Evolutionary conservation across 108 stramenopile genomes (phyloP).

Genomic region (Chaetoceros muelleri): DNA sequence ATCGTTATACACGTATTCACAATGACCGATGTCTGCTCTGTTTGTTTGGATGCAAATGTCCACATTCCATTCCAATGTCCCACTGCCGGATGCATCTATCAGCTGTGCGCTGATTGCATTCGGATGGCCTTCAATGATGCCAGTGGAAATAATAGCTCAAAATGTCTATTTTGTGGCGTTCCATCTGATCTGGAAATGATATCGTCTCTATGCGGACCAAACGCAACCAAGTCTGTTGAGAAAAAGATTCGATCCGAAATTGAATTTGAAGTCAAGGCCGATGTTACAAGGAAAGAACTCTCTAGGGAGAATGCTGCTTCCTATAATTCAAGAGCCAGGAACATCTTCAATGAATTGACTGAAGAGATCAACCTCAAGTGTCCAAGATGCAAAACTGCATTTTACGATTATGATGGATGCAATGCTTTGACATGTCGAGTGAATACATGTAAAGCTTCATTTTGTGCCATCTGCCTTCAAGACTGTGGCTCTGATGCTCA

Average conservation of each 20-base stretch:
- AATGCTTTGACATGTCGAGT: constrained; percentile 26
- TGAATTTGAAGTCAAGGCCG: constrained; percentile 24
- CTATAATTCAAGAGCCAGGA: constrained; percentile 14
- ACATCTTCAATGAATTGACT: constrained; percentile 22
- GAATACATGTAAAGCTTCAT: constrained; percentile 18
- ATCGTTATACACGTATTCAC: background rate
- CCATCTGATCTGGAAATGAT: constrained; percentile 28
- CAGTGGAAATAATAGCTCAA: constrained; percentile 19
- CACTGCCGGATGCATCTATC: constrained; percentile 15
- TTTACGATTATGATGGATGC: constrained; percentile 39
- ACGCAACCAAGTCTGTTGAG: constrained; percentile 30
- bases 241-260: constrained; percentile 20
- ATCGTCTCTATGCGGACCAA: constrained; percentile 22
- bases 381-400: constrained; percentile 24
- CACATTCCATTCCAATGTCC: background rate
- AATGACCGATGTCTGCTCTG: background rate
- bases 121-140: constrained; percentile 21
- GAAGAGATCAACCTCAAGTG: constrained; percentile 31
- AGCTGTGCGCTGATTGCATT: constrained; percentile 24
- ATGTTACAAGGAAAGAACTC: constrained; percentile 9
- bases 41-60: background rate
- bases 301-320: constrained; percentile 15
- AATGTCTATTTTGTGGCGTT: constrained; percentile 18
- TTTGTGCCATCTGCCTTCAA: constrained; percentile 33
- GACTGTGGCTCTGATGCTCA: constrained; percentile 37